phyloP scores from a whole-genome alignment of 2,329 filamentous ascomycete species.

The Lasiodiplodia hormozganensis region DNA sequence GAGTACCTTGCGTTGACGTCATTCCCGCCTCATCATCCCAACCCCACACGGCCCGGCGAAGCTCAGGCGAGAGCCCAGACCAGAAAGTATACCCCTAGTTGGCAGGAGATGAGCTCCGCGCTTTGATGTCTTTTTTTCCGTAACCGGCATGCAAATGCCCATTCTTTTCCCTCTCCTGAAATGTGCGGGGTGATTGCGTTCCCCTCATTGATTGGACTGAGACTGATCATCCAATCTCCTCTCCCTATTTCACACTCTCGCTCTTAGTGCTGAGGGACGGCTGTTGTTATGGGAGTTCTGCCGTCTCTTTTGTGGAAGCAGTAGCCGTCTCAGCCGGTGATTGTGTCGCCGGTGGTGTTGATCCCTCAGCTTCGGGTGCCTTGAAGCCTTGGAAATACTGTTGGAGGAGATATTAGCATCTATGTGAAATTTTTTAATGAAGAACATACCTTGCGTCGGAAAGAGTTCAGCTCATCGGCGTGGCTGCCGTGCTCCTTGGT shows the following conservation, averaged over 20 bases:
- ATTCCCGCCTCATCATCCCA: not conserved
- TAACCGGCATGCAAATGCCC: not conserved
- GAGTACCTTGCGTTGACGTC: slow-evolving; percentile 14
- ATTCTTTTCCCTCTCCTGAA: not conserved
- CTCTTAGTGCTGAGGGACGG: not conserved
- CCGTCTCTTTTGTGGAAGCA: not conserved
- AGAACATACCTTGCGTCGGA: slow-evolving; percentile 60
- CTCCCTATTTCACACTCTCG: not conserved
- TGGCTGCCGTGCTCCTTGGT: slow-evolving; percentile 53
- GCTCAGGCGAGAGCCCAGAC: not conserved
- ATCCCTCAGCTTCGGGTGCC: slow-evolving; percentile 31
- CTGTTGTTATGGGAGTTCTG: not conserved
- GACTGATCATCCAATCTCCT: not conserved
- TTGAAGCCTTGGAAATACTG: slow-evolving; percentile 51
- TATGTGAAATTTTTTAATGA: not conserved
- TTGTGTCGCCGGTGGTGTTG: not conserved
- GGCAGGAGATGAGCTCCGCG: not conserved
- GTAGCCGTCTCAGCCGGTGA: not conserved
- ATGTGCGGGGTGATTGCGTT: not conserved
- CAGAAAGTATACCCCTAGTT: not conserved
- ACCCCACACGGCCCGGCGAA: not conserved
- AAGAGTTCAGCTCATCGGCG: slow-evolving; percentile 73
- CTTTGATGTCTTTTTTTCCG: not conserved
- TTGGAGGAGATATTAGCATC: not conserved
- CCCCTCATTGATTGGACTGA: not conserved